Percentiles rank a stretch among this genome's conserved stretches.
phyloP scores from a whole-genome alignment of 768 basidiomycete species.

The Tulasnella calospora region DNA sequence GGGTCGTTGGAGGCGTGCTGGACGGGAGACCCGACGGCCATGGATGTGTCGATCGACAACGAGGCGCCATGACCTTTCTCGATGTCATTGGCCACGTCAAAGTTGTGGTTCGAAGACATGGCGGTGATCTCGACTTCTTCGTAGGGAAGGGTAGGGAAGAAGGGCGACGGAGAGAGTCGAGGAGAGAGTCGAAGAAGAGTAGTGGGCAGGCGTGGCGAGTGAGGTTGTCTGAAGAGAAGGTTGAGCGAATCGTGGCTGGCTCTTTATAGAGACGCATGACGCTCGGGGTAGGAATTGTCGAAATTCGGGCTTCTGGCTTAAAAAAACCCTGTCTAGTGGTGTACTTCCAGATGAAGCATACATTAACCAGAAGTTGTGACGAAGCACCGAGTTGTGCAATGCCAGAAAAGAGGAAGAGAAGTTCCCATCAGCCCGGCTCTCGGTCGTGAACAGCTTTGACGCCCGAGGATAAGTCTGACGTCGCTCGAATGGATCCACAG shows the following conservation, averaged over 20 bases:
- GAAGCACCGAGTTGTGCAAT: background rate
- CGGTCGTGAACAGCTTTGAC: background rate
- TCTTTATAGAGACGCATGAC: background rate
- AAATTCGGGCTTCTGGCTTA: background rate
- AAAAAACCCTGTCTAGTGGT: background rate
- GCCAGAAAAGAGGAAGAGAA: background rate
- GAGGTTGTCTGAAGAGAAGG: constrained; percentile 10
- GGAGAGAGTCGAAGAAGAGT: background rate
- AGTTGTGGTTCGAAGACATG: constrained; percentile 18
- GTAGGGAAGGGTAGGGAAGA: background rate
- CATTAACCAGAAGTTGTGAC: constrained; percentile 4
- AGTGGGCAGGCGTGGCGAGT: background rate
- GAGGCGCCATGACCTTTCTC: constrained; percentile 20
- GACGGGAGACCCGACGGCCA: constrained; percentile 6
- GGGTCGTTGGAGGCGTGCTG: constrained; percentile 19
- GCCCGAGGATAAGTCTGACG: constrained; percentile 11
- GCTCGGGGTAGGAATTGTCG: background rate
- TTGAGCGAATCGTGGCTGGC: background rate
- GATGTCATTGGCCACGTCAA: constrained; percentile 20
- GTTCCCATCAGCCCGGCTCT: background rate
- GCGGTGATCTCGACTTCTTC: constrained; percentile 7
- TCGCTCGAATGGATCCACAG: background rate
- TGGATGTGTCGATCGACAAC: constrained; percentile 12
- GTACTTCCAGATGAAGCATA: background rate
- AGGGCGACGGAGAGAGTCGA: background rate